Conservation (phyloP, 2,329 filamentous ascomycete genomes). For the Plenodomus lindquistii region DNA sequence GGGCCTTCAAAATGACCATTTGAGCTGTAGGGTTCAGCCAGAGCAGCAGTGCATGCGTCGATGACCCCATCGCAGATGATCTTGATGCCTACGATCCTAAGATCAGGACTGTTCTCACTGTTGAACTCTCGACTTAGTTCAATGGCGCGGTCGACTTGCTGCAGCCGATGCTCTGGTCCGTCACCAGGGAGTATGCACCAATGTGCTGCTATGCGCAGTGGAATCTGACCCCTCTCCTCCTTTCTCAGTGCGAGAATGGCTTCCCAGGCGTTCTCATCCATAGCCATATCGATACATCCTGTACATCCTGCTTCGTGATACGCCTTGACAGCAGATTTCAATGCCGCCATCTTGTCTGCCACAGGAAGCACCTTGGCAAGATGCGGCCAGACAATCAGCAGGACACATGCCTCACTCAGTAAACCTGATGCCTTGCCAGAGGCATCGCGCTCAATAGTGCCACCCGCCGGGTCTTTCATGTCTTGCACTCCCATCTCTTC, state of each 20-base stretch:
- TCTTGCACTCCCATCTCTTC: constrained; percentile 54
- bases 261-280: constrained; percentile 61
- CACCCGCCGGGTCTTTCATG: constrained; percentile 56
- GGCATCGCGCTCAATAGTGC: constrained; percentile 55
- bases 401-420: constrained; percentile 59
- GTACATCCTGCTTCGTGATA: constrained; percentile 59
- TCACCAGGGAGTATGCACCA: constrained; percentile 58
- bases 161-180: constrained; percentile 50
- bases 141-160: constrained; percentile 57
- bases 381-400: constrained; percentile 60
- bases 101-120: constrained; percentile 50
- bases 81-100: constrained; percentile 64
- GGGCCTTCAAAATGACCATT: constrained; percentile 54
- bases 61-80: constrained; percentile 68
- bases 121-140: constrained; percentile 54
- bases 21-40: constrained; percentile 61
- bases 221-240: constrained; percentile 37
- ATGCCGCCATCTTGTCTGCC: constrained; percentile 53
- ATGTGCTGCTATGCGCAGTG: constrained; percentile 59
- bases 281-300: constrained; percentile 62
- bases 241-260: constrained; percentile 51
- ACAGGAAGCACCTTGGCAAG: constrained; percentile 54
- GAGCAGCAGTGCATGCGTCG: constrained; percentile 66
- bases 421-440: constrained; percentile 55
- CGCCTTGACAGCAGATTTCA: constrained; percentile 53